These are phyloP conservation scores for Yamadazyma diospyri DNA, from an alignment of 1,139 yeast species.

Conservation along the genomic window DNA sequence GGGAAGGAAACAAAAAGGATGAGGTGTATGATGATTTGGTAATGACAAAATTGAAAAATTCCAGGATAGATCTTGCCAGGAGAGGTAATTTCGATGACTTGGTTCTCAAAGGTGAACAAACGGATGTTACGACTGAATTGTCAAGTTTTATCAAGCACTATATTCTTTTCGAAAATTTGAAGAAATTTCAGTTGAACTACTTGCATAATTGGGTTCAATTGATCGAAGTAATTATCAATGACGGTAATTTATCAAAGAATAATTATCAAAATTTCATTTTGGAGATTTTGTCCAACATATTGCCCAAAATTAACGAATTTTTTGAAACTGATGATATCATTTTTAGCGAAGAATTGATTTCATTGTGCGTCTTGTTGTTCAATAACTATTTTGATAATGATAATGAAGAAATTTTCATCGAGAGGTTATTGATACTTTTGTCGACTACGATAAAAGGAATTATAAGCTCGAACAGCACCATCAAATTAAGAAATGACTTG, in stretches of 20 bases:
- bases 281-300: constrained; percentile 69
- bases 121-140: constrained; percentile 8
- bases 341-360: constrained; percentile 74
- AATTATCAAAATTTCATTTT: constrained; percentile 59
- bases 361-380: constrained; percentile 68
- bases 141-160: constrained; percentile 39
- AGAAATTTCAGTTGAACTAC: constrained; percentile 54
- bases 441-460: constrained; percentile 74
- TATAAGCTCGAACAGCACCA: constrained; percentile 62
- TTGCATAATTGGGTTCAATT: constrained; percentile 82
- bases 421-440: constrained; percentile 65
- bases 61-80: constrained; percentile 1
- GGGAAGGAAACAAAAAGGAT: constrained; percentile 12
- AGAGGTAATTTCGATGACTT: background rate
- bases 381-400: constrained; percentile 52
- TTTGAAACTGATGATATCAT: constrained; percentile 64
- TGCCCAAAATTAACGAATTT: constrained; percentile 76
- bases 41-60: constrained; percentile 7
- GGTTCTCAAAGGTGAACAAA: too few relatives aligned
- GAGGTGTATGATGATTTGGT: constrained; percentile 8
- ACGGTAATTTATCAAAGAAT: constrained; percentile 31
- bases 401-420: constrained; percentile 30
- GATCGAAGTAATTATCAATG: constrained; percentile 68
- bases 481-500: constrained; percentile 70
- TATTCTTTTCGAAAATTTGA: constrained; percentile 43